phyloP scores from a whole-genome alignment of 768 basidiomycete species.

The Lactarius vividus region DNA sequence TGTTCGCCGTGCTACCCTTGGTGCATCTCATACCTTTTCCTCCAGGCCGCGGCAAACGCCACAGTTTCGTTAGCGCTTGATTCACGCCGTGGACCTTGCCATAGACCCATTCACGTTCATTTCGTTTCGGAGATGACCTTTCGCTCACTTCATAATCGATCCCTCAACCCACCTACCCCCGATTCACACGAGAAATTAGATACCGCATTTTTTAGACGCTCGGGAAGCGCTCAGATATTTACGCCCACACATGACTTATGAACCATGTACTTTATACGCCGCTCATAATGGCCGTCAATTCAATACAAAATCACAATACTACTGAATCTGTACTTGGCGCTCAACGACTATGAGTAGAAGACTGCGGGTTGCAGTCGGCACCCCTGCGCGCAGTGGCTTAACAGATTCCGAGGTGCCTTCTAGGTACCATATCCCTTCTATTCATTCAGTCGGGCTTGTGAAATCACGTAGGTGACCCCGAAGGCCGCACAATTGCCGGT shows the following conservation, averaged over 20 bases:
- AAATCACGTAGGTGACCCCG: background rate
- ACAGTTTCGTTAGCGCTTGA: background rate
- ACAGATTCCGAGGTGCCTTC: background rate
- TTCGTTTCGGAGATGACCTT: background rate
- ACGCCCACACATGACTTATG: background rate
- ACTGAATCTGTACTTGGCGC: background rate
- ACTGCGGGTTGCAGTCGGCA: background rate
- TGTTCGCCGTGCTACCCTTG: conserved; percentile 16
- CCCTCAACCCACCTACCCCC: background rate
- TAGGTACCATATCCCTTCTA: background rate
- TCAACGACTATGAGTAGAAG: background rate
- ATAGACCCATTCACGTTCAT: background rate
- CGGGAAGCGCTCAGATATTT: background rate
- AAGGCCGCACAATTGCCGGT: background rate
- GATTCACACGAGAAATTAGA: background rate
- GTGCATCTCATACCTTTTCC: conserved; percentile 16
- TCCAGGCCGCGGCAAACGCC: background rate
- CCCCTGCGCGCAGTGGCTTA: background rate
- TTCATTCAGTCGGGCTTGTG: background rate
- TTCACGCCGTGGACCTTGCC: background rate
- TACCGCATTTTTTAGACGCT: conserved; percentile 3
- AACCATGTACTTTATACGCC: conserved; percentile 1
- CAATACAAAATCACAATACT: background rate
- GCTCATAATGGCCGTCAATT: background rate
- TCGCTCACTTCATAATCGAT: background rate